Evolutionary conservation across 352 stramenopile species (phyloP).

Genomic region (Blastocystis sp.): DNA sequence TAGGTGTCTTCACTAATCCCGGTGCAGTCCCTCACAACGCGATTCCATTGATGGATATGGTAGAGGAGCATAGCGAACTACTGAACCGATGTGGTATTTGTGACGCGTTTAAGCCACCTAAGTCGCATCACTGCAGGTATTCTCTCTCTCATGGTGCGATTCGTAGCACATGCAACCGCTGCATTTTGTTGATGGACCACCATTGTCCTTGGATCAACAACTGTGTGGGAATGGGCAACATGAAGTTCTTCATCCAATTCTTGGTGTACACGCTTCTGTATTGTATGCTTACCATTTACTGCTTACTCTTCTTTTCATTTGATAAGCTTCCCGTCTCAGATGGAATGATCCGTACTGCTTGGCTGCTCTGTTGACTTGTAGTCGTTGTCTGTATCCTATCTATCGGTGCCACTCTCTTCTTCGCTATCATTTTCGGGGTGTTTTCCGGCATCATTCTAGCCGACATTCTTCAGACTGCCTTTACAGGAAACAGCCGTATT

Average conservation of each 20-base stretch:
- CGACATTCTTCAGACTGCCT: constrained; percentile 12
- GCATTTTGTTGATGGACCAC: constrained; percentile 73
- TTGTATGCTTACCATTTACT: constrained; percentile 27
- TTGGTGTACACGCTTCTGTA: constrained; percentile 40
- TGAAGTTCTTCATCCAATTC: constrained; percentile 67
- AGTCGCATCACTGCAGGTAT: constrained; percentile 60
- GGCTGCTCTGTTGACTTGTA: background rate
- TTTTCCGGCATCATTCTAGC: constrained; percentile 5
- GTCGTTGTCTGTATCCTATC: background rate
- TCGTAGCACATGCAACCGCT: constrained; percentile 70
- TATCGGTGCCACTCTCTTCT: background rate
- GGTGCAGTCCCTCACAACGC: constrained; percentile 51
- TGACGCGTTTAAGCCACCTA: constrained; percentile 41
- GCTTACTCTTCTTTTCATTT: constrained; percentile 4
- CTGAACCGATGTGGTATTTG: constrained; percentile 48
- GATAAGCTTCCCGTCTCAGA: background rate
- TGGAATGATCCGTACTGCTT: background rate
- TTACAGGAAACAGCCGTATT: constrained; percentile 11
- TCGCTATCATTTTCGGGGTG: constrained; percentile 28
- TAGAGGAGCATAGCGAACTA: background rate
- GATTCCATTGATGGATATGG: background rate
- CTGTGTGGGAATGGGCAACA: constrained; percentile 66
- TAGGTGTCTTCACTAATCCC: constrained; percentile 59
- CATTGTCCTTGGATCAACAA: constrained; percentile 71
- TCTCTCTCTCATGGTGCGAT: background rate